Percentiles rank a stretch among this genome's conserved stretches.
These are phyloP conservation scores for Phaeophleospora eucalypticola DNA, from an alignment of 2,329 filamentous ascomycete species.

Conservation along the genomic window DNA sequence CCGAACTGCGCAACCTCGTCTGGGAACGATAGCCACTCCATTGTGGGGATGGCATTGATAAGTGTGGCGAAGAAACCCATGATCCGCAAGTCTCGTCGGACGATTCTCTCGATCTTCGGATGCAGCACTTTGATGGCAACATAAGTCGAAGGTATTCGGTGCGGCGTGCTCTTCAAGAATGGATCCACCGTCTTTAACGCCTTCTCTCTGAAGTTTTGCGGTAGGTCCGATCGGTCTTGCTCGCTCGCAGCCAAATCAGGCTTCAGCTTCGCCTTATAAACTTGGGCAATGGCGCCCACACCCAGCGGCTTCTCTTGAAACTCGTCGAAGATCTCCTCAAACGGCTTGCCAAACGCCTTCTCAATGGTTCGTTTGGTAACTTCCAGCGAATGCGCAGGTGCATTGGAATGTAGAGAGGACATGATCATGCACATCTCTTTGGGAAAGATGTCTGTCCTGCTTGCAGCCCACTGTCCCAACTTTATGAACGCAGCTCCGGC, in stretches of 20 bases:
- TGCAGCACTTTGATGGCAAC: constrained; percentile 96
- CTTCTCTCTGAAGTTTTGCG: constrained; percentile 60
- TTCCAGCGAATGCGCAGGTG: constrained; percentile 81
- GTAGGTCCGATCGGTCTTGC: constrained; percentile 51
- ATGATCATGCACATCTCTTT: constrained; percentile 86
- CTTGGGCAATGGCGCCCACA: constrained; percentile 93
- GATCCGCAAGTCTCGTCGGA: constrained; percentile 85
- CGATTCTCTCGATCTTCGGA: constrained; percentile 81
- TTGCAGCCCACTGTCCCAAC: constrained; percentile 97
- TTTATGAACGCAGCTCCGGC: constrained; percentile 97
- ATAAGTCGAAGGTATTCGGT: constrained; percentile 81
- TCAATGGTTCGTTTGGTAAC: constrained; percentile 75
- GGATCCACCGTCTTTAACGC: constrained; percentile 79
- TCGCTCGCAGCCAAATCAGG: constrained; percentile 66
- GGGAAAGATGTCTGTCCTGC: constrained; percentile 92
- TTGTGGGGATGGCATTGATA: constrained; percentile 84
- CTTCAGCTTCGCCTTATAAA: constrained; percentile 92
- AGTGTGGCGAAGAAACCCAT: constrained; percentile 86
- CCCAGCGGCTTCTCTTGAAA: constrained; percentile 86
- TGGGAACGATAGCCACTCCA: constrained; percentile 94
- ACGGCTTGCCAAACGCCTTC: constrained; percentile 73
- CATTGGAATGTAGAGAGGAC: constrained; percentile 92
- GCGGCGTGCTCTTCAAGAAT: constrained; percentile 79
- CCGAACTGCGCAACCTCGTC: constrained; percentile 93
- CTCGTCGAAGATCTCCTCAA: constrained; percentile 93